Evolutionary conservation across 2,329 filamentous ascomycete species (phyloP), one percentile per base, ranked within the genome.

Genomic region (Lasiodiplodia theobromae): DNA sequence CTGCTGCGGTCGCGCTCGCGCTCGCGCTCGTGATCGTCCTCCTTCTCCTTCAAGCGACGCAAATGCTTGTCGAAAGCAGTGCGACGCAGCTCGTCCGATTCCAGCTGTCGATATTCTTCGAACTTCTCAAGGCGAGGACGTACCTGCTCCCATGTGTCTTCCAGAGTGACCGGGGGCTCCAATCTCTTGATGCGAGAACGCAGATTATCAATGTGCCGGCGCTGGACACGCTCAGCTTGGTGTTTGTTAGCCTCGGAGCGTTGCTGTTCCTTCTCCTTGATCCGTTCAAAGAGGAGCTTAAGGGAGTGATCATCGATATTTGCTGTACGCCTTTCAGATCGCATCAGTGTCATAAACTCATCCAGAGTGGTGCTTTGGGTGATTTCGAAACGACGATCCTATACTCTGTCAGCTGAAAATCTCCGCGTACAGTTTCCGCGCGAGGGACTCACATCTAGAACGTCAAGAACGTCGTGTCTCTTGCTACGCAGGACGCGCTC

Each of bases 331-430:
- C 89, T 88, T 86, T 98, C 94, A 85, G 90, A 89, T 79, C 90
- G 90, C 86, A 98, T 90, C 74, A 96, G 85, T 76, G 87, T 85
- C 78, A 91, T 84, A 83, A 98, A 98, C 76, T 97, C 94, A 77
- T 97, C 92, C 80, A 96, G 90, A 57, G 92, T 91, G 75, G 94
- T 97, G 76, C 92, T 91, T 71, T 91, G 86, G 72, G 91, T 94
- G 75, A 98, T 89, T 80, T 97, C 94, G 86, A 93, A 97, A 76
- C 91, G 92, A 84, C 93, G 92, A 82, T 97, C 93, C 92, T 96
- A 73, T 28, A 47, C 28, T 58, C 28, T 37, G 65, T 66, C 38
- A 66, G 52, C 25, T 8, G n/a, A 34, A 63, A n/a, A 25, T 40
- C 49, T 25, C 28, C 68, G 10, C 6, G 18, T 4, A 31, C 38